A percentile compares a stretch with the other conserved stretches of the same genome.
Evolutionary conservation across 1,284 basidiomycete species (phyloP).

Genomic region (Somion occarium): DNA sequence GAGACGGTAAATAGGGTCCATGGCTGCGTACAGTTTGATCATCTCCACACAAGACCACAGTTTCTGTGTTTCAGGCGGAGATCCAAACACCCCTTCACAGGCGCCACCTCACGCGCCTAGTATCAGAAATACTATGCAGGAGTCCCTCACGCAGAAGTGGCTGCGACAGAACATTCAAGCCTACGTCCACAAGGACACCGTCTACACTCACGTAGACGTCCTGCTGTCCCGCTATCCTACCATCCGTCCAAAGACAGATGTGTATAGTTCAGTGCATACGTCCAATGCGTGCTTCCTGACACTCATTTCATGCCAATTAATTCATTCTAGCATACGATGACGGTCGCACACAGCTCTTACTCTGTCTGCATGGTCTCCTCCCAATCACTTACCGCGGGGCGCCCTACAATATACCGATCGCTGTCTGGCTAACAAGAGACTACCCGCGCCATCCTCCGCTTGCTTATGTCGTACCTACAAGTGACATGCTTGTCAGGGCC

Average conservation of each 20-base stretch:
- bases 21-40: no score
- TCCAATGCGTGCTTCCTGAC: slow-evolving; percentile 9
- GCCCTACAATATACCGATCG: slow-evolving; percentile 92
- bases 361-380: slow-evolving; percentile 88
- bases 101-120: no score
- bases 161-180: slow-evolving; percentile 63
- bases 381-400: slow-evolving; percentile 78
- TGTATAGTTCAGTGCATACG: slow-evolving; percentile 68
- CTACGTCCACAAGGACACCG: slow-evolving; percentile 54
- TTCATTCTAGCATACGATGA: slow-evolving; percentile 78
- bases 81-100: no score
- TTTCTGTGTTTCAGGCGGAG: no score
- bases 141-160: slow-evolving; percentile 58
- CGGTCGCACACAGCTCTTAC: slow-evolving; percentile 85
- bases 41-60: no score
- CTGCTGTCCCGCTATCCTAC: slow-evolving; percentile 57
- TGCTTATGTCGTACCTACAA: slow-evolving; percentile 93
- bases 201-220: slow-evolving; percentile 63
- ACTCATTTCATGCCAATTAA: slow-evolving; percentile 14
- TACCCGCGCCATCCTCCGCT: slow-evolving; percentile 84
- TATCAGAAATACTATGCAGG: slow-evolving; percentile 3
- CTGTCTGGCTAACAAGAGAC: slow-evolving; percentile 82
- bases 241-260: slow-evolving; percentile 85
- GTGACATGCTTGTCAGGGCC: slow-evolving; percentile 84
- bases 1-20: no score